These are phyloP conservation scores for Ambrosia trifida DNA, from an alignment of 129 eudicot species.

Conservation along the genomic window DNA sequence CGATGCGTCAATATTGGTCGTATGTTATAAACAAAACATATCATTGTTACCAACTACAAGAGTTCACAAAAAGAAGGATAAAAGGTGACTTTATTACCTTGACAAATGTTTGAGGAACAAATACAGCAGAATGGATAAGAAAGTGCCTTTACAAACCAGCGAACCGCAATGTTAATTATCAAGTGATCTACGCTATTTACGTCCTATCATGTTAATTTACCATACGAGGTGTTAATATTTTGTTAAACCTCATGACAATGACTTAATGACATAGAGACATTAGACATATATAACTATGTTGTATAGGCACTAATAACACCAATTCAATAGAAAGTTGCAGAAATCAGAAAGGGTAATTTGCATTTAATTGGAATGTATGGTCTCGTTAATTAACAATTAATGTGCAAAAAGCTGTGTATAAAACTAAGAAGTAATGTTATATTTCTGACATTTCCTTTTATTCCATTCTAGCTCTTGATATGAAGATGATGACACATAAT, in stretches of 20 bases:
- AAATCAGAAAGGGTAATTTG: slow-evolving; percentile 1
- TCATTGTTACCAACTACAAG: background rate
- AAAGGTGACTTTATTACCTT: background rate
- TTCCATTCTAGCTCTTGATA: background rate
- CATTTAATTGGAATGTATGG: background rate
- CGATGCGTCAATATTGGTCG: background rate
- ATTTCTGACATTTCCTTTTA: background rate
- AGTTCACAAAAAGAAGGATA: background rate
- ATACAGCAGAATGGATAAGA: background rate
- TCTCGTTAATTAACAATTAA: background rate
- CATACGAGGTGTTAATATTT: no score
- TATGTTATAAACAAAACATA: background rate
- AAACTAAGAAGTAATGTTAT: background rate
- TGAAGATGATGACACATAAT: background rate
- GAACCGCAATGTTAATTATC: background rate
- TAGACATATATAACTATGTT: background rate
- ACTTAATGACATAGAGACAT: background rate
- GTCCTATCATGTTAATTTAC: background rate
- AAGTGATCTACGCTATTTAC: background rate
- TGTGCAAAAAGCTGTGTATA: background rate
- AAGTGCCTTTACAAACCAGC: background rate
- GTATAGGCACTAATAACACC: background rate
- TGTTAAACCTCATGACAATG: background rate
- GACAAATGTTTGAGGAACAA: background rate
- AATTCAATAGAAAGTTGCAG: background rate